These are phyloP conservation scores for Dipteronia dyeriana DNA, from an alignment of 345 rosid genomes.

Conservation along the genomic window DNA sequence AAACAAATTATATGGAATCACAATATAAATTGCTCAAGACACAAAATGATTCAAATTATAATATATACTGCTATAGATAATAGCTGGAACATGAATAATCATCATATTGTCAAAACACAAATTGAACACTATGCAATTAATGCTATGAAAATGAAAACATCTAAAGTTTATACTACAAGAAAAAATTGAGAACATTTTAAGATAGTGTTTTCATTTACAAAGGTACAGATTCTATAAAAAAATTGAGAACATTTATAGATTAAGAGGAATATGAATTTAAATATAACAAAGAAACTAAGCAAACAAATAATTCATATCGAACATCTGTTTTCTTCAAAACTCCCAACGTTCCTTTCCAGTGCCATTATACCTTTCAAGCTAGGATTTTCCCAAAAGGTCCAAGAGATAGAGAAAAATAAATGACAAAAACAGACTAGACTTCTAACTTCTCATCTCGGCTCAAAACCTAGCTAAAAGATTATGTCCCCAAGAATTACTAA, in stretches of 20 bases:
- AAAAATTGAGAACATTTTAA: neutral
- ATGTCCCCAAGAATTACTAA: neutral
- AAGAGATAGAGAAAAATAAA: neutral
- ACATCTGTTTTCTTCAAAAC: neutral
- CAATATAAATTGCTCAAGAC: neutral
- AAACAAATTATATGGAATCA: neutral
- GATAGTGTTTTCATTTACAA: neutral
- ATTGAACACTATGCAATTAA: neutral
- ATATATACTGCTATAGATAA: neutral
- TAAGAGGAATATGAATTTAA: neutral
- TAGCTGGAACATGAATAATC: neutral
- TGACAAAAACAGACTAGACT: neutral
- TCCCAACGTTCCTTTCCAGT: neutral
- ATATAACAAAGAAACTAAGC: neutral
- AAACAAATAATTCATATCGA: neutral
- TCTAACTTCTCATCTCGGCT: neutral
- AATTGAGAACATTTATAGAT: neutral
- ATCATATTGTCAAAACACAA: neutral
- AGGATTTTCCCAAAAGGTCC: neutral
- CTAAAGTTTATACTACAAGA: neutral
- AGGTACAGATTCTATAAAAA: neutral
- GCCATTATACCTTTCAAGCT: neutral
- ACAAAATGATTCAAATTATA: neutral
- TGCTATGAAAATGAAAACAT: neutral
- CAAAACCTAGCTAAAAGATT: neutral